Evolutionary conservation across 78 protist species (phyloP).

Genomic region (Dictyostelium brefeldianum): DNA sequence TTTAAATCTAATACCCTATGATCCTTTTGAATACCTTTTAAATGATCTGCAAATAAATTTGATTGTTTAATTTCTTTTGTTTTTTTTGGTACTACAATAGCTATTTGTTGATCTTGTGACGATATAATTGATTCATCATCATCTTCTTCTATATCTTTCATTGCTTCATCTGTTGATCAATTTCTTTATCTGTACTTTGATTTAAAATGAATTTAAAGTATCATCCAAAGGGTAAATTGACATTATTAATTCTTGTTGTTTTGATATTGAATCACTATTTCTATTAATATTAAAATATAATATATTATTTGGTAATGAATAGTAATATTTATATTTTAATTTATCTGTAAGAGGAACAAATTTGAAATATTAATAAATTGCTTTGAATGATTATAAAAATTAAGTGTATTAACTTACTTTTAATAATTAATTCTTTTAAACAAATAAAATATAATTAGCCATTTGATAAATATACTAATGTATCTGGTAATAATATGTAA

Average conservation of each 20-base stretch:
- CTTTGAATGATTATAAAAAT: too few relatives aligned
- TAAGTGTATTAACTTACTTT: too few relatives aligned
- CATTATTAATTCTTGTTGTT: background rate
- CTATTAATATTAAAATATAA: background rate
- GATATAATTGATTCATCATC: constrained; percentile 5
- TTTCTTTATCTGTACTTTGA: background rate
- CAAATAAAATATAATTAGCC: constrained; percentile 1
- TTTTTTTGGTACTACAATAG: too few relatives aligned
- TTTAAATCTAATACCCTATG: background rate
- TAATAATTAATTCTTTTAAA: background rate
- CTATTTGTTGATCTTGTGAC: background rate
- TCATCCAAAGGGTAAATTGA: background rate
- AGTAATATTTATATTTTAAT: background rate
- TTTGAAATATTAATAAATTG: too few relatives aligned
- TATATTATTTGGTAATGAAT: constrained; percentile 15
- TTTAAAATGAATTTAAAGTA: background rate
- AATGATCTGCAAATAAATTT: background rate
- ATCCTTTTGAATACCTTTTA: background rate
- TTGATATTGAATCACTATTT: background rate
- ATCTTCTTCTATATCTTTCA: background rate
- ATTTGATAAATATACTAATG: background rate
- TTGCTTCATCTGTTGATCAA: background rate
- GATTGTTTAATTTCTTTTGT: background rate
- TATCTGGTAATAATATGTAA: background rate
- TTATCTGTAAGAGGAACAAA: too few relatives aligned